Conservation (phyloP, 2,329 filamentous ascomycete genomes). For the Paecilomyces formosus region DNA sequence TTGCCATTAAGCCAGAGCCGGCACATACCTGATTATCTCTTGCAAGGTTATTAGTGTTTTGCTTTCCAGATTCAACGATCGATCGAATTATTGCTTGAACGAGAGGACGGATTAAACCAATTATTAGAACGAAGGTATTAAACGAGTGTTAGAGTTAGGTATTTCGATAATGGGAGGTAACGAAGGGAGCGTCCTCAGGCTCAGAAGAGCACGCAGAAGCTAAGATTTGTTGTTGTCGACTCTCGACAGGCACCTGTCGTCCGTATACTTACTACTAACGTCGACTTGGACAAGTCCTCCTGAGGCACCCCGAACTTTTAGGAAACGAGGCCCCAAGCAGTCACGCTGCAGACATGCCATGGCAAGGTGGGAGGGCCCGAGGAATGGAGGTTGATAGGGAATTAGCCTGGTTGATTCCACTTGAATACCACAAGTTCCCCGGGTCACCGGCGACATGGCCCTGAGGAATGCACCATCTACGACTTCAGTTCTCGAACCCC, state of each 20-base stretch:
- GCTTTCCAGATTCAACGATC: not conserved
- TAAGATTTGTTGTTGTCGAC: not conserved
- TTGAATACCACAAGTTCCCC: constrained; percentile 4
- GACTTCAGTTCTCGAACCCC: not conserved
- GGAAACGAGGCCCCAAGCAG: not conserved
- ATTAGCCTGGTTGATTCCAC: not conserved
- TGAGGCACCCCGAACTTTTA: not conserved
- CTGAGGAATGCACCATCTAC: constrained; percentile 10
- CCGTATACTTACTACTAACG: not conserved
- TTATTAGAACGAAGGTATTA: not conserved
- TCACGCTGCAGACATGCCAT: not conserved
- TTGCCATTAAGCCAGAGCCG: not conserved
- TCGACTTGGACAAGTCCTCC: not conserved
- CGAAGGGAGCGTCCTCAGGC: not conserved
- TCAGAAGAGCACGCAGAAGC: not conserved
- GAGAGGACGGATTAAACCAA: not conserved
- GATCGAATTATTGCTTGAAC: not conserved
- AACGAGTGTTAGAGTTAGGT: not conserved
- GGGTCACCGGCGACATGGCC: constrained; percentile 5
- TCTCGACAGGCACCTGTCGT: not conserved
- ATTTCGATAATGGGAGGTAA: not conserved
- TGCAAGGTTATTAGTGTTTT: not conserved
- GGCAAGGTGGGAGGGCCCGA: not conserved
- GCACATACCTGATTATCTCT: not conserved
- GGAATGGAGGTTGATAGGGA: not conserved